Evolutionary conservation across 352 stramenopile genomes (phyloP).

Genomic region (Thraustochytrium striatum): DNA sequence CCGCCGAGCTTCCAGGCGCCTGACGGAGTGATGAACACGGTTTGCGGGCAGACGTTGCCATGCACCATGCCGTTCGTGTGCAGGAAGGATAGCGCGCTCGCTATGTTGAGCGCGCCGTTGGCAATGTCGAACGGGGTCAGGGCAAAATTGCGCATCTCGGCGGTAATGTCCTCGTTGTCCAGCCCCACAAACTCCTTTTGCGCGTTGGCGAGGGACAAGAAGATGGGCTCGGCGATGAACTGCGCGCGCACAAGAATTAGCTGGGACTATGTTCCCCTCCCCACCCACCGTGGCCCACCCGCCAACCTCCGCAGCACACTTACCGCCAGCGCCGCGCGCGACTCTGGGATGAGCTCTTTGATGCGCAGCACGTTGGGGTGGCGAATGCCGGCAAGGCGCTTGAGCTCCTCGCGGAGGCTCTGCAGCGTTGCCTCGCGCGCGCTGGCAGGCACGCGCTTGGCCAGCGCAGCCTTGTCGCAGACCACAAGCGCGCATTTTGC

Average conservation of each 20-base stretch:
- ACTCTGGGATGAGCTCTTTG: constrained; percentile 20
- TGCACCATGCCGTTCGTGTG: constrained; percentile 42
- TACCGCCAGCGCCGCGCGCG: not conserved
- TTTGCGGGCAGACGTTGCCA: constrained; percentile 13
- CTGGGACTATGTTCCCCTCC: too few relatives aligned
- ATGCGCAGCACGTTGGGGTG: constrained; percentile 22
- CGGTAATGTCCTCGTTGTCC: constrained; percentile 16
- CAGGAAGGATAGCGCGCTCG: constrained; percentile 8
- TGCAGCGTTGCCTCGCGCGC: constrained; percentile 1
- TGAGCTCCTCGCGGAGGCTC: constrained; percentile 15
- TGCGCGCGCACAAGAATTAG: too few relatives aligned
- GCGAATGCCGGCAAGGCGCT: not conserved
- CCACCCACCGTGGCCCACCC: too few relatives aligned
- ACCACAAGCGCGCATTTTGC: constrained; percentile 13
- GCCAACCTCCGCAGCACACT: too few relatives aligned
- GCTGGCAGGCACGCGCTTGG: not conserved
- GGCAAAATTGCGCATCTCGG: not conserved
- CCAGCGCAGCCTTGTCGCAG: constrained; percentile 29
- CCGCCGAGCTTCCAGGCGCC: constrained; percentile 36
- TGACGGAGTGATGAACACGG: constrained; percentile 11
- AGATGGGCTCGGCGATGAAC: constrained; percentile 22
- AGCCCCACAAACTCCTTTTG: constrained; percentile 37
- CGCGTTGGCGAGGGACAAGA: constrained; percentile 36
- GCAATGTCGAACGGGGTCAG: constrained; percentile 4
- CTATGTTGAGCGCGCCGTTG: not conserved